phyloP scores from a whole-genome alignment of 75 land plant genomes.

The Adiantum capillusveneris region DNA sequence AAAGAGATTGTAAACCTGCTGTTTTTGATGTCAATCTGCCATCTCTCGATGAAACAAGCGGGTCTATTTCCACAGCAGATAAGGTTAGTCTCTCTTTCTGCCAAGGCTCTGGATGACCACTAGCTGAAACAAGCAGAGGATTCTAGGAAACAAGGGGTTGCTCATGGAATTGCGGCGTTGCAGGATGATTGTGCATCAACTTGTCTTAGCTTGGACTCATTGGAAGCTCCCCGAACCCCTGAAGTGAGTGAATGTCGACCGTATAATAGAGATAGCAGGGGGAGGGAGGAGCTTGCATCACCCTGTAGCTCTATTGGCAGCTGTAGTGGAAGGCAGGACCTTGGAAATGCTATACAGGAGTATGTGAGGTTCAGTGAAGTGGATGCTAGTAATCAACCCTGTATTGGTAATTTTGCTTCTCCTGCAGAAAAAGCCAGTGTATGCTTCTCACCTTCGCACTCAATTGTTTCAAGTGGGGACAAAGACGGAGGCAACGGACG shows the following conservation, averaged over 20 bases:
- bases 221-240: conserved; percentile 1
- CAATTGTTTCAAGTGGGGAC: not conserved
- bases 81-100: not conserved
- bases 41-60: too few species aligned
- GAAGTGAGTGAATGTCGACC: not conserved
- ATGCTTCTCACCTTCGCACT: not conserved
- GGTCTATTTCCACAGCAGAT: too few species aligned
- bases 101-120: not conserved
- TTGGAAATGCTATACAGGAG: not conserved
- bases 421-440: too few species aligned
- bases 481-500: too few species aligned
- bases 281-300: not conserved
- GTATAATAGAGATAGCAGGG: not conserved
- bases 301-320: conserved; percentile 1
- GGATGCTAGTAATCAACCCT: not conserved
- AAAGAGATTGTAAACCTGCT: too few species aligned
- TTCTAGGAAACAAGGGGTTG: not conserved
- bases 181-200: not conserved
- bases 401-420: too few species aligned
- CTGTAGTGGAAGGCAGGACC: not conserved
- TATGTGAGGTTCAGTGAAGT: not conserved
- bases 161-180: not conserved
- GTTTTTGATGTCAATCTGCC: too few species aligned
- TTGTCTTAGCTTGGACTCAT: not conserved
- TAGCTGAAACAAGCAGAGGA: not conserved